Evolutionary conservation across 2,329 filamentous ascomycete species (phyloP), one percentile per base, ranked within the genome.

Genomic region (Keithomyces neogunnii): DNA sequence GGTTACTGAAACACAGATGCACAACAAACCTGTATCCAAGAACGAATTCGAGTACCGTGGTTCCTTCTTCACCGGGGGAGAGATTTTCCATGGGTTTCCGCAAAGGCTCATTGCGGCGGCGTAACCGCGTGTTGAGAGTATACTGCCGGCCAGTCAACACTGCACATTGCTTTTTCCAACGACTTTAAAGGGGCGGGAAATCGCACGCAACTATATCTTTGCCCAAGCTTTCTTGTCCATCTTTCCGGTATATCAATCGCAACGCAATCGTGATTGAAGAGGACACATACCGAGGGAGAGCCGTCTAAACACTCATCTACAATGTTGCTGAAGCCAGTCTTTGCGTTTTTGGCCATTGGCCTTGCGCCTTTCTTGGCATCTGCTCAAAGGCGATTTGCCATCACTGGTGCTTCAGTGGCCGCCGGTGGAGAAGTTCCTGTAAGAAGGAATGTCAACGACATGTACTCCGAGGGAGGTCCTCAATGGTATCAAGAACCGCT

Each of bases 401-500:
- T 77, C 6, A 66, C 67, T 28, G 74, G 75, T 47, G 64, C 66
- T 43, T 57, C 59, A 19, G 63, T 74, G 51, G 62, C 69, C 53
- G 44, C 53, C 26, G 71, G 70, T 11, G 69, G 69, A 3, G 65
- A 69, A 47, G 65, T 70, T 30, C 77, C 77, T 5, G 51, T 64
- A 42, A 70, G 77, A 49, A 63, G 65, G 52, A 73, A 75, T 53
- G 74, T 81, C 55, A 74, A 76, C 56, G 65, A 69, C 4, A 59
- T 81, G 7, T 67, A 71, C 45, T 54, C 62, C 19, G 58, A 64
- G 43, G 67, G 65, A 35, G 73, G 73, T 2, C 66, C 72, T 6
- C 63, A 71, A 56, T 77, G 75, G 74, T 77, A 62, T 57, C 63
- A 29, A 44, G 9, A 30, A 26, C 8, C 11, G 28, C 4, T 10